Conservation (phyloP, 768 basidiomycete genomes). For the Pluteus cervinus region DNA sequence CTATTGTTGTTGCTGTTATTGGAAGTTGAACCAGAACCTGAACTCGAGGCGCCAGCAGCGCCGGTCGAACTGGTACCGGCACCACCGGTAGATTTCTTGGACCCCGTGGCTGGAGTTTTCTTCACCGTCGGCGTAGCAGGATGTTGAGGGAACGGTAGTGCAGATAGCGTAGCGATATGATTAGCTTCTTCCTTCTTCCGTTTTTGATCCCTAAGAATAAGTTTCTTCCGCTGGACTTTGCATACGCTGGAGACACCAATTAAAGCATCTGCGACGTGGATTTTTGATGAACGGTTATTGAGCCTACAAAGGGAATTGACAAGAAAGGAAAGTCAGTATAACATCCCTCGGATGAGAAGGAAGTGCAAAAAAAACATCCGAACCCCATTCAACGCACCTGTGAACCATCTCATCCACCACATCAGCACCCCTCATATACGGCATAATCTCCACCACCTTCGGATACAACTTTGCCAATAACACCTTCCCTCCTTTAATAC, state of each 20-base stretch:
- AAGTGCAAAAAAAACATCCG: not conserved
- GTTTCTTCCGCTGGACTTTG: slow-evolving; percentile 41
- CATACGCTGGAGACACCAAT: slow-evolving; percentile 42
- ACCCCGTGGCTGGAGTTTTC: too few relatives aligned
- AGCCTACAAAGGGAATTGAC: slow-evolving; percentile 28
- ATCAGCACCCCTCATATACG: slow-evolving; percentile 45
- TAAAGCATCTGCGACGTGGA: slow-evolving; percentile 45
- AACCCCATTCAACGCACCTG: slow-evolving; percentile 35
- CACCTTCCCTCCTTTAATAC: slow-evolving; percentile 30
- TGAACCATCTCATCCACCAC: slow-evolving; percentile 49
- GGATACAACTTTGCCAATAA: slow-evolving; percentile 35
- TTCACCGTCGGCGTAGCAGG: too few relatives aligned
- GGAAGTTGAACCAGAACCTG: too few relatives aligned
- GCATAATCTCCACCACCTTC: slow-evolving; percentile 47
- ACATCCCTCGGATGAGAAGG: not conserved
- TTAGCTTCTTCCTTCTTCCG: too few relatives aligned
- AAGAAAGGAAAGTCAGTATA: not conserved
- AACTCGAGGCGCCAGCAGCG: too few relatives aligned
- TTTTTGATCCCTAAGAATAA: too few relatives aligned
- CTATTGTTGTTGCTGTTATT: too few relatives aligned
- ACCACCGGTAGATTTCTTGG: too few relatives aligned
- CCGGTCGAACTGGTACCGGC: too few relatives aligned
- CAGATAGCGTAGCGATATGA: too few relatives aligned
- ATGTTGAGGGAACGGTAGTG: too few relatives aligned
- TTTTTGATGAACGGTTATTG: slow-evolving; percentile 47